A percentile compares a stretch with the other conserved stretches of the same genome.
These are phyloP conservation scores for Fraxinus ornus DNA, from an alignment of 305 asterid genomes.

Conservation along the genomic window DNA sequence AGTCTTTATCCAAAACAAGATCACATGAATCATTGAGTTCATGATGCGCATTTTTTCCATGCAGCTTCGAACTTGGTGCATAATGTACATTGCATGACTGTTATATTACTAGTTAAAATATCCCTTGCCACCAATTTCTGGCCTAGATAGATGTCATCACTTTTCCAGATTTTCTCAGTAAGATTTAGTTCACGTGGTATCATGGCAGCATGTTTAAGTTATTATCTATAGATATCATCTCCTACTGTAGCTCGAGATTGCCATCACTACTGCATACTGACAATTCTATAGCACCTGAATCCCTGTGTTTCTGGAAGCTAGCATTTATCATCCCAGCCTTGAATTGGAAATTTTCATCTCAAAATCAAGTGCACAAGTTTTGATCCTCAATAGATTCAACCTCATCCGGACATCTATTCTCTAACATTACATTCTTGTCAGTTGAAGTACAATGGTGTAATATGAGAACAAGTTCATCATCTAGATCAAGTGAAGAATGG, in stretches of 20 bases:
- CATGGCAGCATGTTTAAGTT: background rate
- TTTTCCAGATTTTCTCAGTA: slow-evolving; percentile 7
- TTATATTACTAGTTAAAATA: slow-evolving; percentile 7
- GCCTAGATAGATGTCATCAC: background rate
- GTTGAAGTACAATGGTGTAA: slow-evolving; percentile 35
- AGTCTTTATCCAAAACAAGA: background rate
- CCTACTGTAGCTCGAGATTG: slow-evolving; percentile 25
- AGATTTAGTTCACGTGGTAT: slow-evolving; percentile 9
- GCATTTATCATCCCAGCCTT: slow-evolving; percentile 21
- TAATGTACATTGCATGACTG: background rate
- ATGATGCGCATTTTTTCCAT: background rate
- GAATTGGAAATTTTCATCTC: slow-evolving; percentile 17
- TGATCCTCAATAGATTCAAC: slow-evolving; percentile 6
- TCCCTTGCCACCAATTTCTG: background rate
- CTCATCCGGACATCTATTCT: slow-evolving; percentile 17
- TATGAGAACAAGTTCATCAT: slow-evolving; percentile 42
- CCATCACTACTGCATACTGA: slow-evolving; percentile 6
- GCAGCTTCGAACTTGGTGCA: slow-evolving; percentile 10
- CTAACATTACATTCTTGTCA: slow-evolving; percentile 32
- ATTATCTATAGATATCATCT: slow-evolving; percentile 26
- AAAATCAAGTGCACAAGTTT: slow-evolving; percentile 11
- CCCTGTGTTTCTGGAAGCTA: slow-evolving; percentile 13
- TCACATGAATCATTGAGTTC: slow-evolving; percentile 16
- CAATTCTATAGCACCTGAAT: background rate
- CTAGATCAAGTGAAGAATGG: slow-evolving; percentile 30